These are phyloP conservation scores for Musa schizocarpa DNA, from an alignment of 176 grass and related monocot genomes.

Conservation along the genomic window DNA sequence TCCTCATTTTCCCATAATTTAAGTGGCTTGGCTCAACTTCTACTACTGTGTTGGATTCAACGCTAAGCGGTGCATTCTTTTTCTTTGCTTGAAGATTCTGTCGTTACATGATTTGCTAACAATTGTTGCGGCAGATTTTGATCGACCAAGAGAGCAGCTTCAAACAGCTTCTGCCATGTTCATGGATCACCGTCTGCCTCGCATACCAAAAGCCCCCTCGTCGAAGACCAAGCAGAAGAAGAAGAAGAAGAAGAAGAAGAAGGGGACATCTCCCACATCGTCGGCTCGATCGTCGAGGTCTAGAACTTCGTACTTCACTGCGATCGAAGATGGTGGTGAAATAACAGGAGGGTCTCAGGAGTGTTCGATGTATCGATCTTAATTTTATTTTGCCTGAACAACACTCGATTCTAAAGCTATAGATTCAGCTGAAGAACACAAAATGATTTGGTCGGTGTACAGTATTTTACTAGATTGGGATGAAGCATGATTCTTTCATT, in stretches of 20 bases:
- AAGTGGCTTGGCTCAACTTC: no score
- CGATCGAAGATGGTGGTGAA: background rate
- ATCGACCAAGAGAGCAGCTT: background rate
- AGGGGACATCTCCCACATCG: no score
- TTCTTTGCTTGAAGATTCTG: no score
- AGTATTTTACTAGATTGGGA: background rate
- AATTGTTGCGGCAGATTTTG: background rate
- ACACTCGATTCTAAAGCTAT: background rate
- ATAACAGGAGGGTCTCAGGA: background rate
- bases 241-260: background rate
- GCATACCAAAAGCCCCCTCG: background rate
- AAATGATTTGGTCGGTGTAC: background rate
- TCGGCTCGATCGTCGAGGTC: background rate
- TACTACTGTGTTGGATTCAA: no score
- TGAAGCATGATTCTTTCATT: background rate
- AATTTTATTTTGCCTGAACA: background rate
- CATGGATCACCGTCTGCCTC: background rate
- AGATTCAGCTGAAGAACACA: background rate
- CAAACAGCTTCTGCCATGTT: background rate
- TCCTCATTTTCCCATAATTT: no score
- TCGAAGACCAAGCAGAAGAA: conserved; percentile 1
- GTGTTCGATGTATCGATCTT: no score
- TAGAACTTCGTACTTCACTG: background rate
- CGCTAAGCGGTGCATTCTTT: no score
- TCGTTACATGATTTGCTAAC: background rate